phyloP scores from a whole-genome alignment of 2,329 filamentous ascomycete genomes.

The Ceratocystis papillata region DNA sequence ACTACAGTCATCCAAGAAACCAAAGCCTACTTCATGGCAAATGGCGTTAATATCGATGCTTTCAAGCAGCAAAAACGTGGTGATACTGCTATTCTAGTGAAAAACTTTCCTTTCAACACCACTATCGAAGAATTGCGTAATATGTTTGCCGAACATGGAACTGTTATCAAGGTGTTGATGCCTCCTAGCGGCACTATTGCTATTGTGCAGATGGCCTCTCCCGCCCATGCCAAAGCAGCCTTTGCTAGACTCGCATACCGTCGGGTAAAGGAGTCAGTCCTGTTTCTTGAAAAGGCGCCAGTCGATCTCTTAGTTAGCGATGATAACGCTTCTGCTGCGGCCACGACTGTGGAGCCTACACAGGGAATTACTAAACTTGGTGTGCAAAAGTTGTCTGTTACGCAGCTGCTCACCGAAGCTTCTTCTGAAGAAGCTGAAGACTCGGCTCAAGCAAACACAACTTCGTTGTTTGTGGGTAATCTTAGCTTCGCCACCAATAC shows the following conservation, averaged over 20 bases:
- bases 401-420: constrained; percentile 54
- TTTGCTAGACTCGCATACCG: constrained; percentile 80
- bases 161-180: constrained; percentile 74
- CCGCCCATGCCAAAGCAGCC: constrained; percentile 69
- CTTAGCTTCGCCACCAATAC: constrained; percentile 85
- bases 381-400: constrained; percentile 52
- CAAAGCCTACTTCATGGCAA: constrained; percentile 76
- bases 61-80: constrained; percentile 80
- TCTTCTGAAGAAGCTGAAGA: constrained; percentile 44
- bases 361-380: constrained; percentile 33
- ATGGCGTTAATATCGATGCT: constrained; percentile 83
- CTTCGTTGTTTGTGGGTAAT: constrained; percentile 88
- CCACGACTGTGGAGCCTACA: constrained; percentile 27
- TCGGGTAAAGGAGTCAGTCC: constrained; percentile 77
- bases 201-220: constrained; percentile 75
- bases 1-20: constrained; percentile 94
- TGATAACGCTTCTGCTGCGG: constrained; percentile 27
- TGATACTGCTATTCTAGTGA: constrained; percentile 78
- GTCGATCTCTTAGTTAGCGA: constrained; percentile 57
- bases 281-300: constrained; percentile 90
- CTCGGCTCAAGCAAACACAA: constrained; percentile 37
- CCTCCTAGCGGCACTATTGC: constrained; percentile 88
- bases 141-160: constrained; percentile 76
- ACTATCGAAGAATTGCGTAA: constrained; percentile 65
- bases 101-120: constrained; percentile 85